phyloP scores from a whole-genome alignment of 306 rosid species.

The Begonia loranthoides region DNA sequence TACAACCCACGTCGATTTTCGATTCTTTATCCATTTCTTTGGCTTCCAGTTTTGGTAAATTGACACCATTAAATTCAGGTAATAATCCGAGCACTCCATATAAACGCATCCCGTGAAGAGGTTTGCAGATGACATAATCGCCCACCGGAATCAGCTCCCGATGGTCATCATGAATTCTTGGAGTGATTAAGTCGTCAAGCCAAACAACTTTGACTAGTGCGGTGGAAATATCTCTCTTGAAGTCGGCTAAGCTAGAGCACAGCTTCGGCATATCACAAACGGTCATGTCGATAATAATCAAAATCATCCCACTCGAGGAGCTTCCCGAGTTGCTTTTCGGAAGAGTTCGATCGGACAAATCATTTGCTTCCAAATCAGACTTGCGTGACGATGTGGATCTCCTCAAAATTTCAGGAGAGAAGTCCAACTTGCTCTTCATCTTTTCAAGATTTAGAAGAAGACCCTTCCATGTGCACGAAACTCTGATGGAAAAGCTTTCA shows the following conservation, averaged over 20 bases:
- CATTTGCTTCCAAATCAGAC: slow-evolving; percentile 1
- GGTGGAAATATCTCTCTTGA: slow-evolving; percentile 11
- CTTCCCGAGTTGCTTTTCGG: slow-evolving; percentile 9
- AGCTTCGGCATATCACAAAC: neutral
- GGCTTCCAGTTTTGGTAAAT: too few relatives aligned
- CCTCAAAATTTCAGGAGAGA: slow-evolving; percentile 9
- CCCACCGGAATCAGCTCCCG: slow-evolving; percentile 4
- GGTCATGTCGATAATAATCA: slow-evolving; percentile 24
- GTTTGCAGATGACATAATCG: slow-evolving; percentile 31
- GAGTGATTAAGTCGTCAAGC: slow-evolving; percentile 32
- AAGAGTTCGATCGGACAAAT: neutral
- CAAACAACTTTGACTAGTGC: slow-evolving; percentile 42
- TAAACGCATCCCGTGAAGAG: slow-evolving; percentile 55
- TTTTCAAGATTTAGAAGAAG: slow-evolving; percentile 14
- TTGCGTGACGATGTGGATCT: slow-evolving; percentile 11
- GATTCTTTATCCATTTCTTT: too few relatives aligned
- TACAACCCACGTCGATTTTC: too few relatives aligned
- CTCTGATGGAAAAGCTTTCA: slow-evolving; percentile 25
- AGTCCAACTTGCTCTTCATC: slow-evolving; percentile 8
- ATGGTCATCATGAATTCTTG: slow-evolving; percentile 10
- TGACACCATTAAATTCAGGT: neutral
- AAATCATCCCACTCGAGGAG: slow-evolving; percentile 9
- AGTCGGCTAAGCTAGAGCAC: slow-evolving; percentile 10
- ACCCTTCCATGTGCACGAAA: slow-evolving; percentile 10
- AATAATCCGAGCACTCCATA: slow-evolving; percentile 6